Conservation (phyloP, 2,329 filamentous ascomycete genomes). For the Leptosphaerulina australis region DNA sequence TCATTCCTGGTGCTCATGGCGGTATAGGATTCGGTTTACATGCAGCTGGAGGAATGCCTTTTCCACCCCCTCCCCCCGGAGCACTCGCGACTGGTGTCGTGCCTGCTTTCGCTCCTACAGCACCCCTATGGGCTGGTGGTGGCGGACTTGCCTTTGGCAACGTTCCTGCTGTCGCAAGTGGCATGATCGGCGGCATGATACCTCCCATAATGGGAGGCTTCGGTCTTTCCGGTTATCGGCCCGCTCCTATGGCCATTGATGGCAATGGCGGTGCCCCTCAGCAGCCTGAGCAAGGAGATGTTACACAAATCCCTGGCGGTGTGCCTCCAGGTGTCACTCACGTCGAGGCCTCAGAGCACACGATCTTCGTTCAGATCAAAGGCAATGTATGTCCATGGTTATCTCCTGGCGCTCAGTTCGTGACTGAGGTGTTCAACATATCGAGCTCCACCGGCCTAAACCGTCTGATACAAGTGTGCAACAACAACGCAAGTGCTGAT, state of each 20-base stretch:
- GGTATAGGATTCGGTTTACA: slow-evolving; percentile 38
- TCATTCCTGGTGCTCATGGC: slow-evolving; percentile 32
- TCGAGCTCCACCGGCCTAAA: slow-evolving; percentile 36
- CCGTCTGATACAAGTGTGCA: slow-evolving; percentile 39
- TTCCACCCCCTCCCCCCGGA: slow-evolving; percentile 35
- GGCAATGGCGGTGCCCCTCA: slow-evolving; percentile 27
- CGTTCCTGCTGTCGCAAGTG: slow-evolving; percentile 23
- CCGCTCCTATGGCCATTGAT: slow-evolving; percentile 32
- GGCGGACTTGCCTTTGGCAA: slow-evolving; percentile 33
- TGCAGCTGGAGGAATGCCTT: slow-evolving; percentile 25
- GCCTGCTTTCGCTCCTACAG: slow-evolving; percentile 31
- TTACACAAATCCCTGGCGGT: slow-evolving; percentile 35
- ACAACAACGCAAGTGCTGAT: slow-evolving; percentile 23
- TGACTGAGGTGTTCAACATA: slow-evolving; percentile 34
- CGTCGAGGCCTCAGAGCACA: slow-evolving; percentile 34
- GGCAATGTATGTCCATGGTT: slow-evolving; percentile 40
- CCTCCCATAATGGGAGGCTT: slow-evolving; percentile 18
- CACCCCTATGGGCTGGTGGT: slow-evolving; percentile 31
- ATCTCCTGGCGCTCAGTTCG: slow-evolving; percentile 31
- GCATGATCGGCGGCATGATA: slow-evolving; percentile 6
- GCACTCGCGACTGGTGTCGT: slow-evolving; percentile 27
- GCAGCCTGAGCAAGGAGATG: slow-evolving; percentile 34
- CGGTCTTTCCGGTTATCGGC: slow-evolving; percentile 19
- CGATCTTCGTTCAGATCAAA: slow-evolving; percentile 37
- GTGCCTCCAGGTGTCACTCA: slow-evolving; percentile 35